Evolutionary conservation across 108 stramenopile species (phyloP), one percentile per base, ranked within the genome.

Genomic region (Phaeodactylum tricornutum): DNA sequence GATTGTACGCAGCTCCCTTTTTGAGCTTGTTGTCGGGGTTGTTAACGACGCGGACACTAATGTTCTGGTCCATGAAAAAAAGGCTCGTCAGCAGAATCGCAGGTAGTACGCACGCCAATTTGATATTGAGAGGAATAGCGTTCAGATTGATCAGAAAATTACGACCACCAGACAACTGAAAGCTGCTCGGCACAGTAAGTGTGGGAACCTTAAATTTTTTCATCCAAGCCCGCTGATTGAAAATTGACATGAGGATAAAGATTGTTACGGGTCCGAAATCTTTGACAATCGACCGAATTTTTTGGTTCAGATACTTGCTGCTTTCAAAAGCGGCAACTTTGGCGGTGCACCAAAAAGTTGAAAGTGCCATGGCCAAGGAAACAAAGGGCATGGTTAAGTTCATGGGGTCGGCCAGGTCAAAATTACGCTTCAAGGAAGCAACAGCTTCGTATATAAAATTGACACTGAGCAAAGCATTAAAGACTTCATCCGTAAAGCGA

Each of bases 41-140:
- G 69, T 96, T 94, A 14, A 95, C 90, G 14, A 92, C 75, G 30
- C 92, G 69, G 22, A 89, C 81, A 41, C 82, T 92, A 60, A 96
- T 96, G 63, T 96, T 96, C 58, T 95, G 93, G 62, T 96, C 96
- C 76, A 96, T 84, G 57, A 89, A 96, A 62, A 96, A 96, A 2
- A 96, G 78, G 20, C 71, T 61, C 20, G 88, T 90, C 29, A 96
- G 55, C 16, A 94, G 68, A 23, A 79, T 23, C 5, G 96, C 93
- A 23, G 96, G 96, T n/a, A 95, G 41, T 28, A 69, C 71, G 52
- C 85, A 88, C 0, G 88, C 62, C 25, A 90, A 25, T 50, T 87
- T 69, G 27, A 79, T 62, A 27, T 54, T 59, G 4, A 73, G 37
- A 8, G 84, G 69, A 20, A 96, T 53, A 9, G 75, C 53, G 50